Conservation (phyloP, 2,329 filamentous ascomycete species). For the Colletotrichum tropicale region DNA sequence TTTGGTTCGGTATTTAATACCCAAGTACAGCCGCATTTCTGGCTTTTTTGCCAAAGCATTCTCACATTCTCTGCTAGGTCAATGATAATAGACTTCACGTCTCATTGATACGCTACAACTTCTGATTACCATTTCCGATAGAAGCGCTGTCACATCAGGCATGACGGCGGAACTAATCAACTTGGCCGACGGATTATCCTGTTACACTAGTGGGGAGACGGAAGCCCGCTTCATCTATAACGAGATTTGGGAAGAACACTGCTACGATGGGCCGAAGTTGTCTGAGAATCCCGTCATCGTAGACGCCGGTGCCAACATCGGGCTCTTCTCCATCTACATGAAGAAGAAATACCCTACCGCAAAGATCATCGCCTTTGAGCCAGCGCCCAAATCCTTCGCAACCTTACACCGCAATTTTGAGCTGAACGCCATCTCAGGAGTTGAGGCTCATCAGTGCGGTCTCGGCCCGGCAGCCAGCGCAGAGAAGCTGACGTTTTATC, state of each 20-base stretch:
- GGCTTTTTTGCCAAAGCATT: not conserved
- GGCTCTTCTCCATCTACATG: slow-evolving; percentile 29
- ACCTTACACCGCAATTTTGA: slow-evolving; percentile 23
- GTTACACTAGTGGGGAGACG: slow-evolving; percentile 9
- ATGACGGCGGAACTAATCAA: not conserved
- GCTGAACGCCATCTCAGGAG: slow-evolving; percentile 11
- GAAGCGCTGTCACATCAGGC: not conserved
- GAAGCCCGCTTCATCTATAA: slow-evolving; percentile 26
- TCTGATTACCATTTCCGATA: not conserved
- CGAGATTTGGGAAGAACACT: slow-evolving; percentile 25
- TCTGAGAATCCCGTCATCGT: slow-evolving; percentile 21
- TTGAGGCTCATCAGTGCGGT: slow-evolving; percentile 15
- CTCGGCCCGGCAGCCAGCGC: slow-evolving; percentile 1
- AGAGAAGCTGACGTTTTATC: slow-evolving; percentile 22
- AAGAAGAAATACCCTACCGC: slow-evolving; percentile 26
- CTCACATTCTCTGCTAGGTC: not conserved
- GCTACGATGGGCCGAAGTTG: slow-evolving; percentile 22
- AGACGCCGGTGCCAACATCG: slow-evolving; percentile 30
- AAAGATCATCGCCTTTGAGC: slow-evolving; percentile 29
- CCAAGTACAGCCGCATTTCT: not conserved
- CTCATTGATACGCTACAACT: not conserved
- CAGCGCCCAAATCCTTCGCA: slow-evolving; percentile 23
- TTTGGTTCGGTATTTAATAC: not conserved
- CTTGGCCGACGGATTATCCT: slow-evolving; percentile 9
- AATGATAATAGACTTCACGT: not conserved